Conservation (phyloP, 495 filamentous ascomycete genomes). For the Amphirosellinia nigrospora region DNA sequence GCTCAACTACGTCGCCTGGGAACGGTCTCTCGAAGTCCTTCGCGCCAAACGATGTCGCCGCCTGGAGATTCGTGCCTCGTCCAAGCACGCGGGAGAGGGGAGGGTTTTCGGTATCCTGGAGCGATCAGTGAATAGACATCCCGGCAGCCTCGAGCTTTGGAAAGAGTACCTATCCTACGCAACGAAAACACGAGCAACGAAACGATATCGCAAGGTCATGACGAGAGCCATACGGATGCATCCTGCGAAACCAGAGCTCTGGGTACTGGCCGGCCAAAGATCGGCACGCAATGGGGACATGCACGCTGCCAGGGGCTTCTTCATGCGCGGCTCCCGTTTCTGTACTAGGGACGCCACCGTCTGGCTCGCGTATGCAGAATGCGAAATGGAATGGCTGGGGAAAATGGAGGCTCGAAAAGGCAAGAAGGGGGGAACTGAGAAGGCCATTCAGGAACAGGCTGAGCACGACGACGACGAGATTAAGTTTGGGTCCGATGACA, state of each 20-base stretch:
- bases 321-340: slow-evolving; percentile 89
- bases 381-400: slow-evolving; percentile 90
- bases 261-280: slow-evolving; percentile 82
- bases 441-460: slow-evolving; percentile 48
- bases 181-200: slow-evolving; percentile 73
- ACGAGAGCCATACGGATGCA: slow-evolving; percentile 81
- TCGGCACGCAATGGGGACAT: slow-evolving; percentile 84
- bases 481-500: slow-evolving; percentile 42
- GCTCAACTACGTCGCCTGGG: slow-evolving; percentile 85
- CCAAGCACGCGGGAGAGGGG: slow-evolving; percentile 70
- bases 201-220: slow-evolving; percentile 78
- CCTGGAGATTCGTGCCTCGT: slow-evolving; percentile 69
- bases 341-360: slow-evolving; percentile 72
- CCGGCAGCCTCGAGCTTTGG: slow-evolving; percentile 85
- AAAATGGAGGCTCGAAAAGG: slow-evolving; percentile 77
- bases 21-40: slow-evolving; percentile 85
- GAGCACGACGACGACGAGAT: slow-evolving; percentile 52
- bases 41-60: slow-evolving; percentile 82
- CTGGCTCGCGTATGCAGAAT: slow-evolving; percentile 88
- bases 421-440: slow-evolving; percentile 60
- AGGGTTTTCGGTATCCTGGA: slow-evolving; percentile 89
- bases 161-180: slow-evolving; percentile 88
- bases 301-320: slow-evolving; percentile 75
- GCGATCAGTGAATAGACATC: slow-evolving; percentile 84
- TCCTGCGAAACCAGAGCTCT: slow-evolving; percentile 81